These are phyloP conservation scores for Fomitopsis palustris DNA, from an alignment of 1,284 basidiomycete genomes.

Conservation along the genomic window DNA sequence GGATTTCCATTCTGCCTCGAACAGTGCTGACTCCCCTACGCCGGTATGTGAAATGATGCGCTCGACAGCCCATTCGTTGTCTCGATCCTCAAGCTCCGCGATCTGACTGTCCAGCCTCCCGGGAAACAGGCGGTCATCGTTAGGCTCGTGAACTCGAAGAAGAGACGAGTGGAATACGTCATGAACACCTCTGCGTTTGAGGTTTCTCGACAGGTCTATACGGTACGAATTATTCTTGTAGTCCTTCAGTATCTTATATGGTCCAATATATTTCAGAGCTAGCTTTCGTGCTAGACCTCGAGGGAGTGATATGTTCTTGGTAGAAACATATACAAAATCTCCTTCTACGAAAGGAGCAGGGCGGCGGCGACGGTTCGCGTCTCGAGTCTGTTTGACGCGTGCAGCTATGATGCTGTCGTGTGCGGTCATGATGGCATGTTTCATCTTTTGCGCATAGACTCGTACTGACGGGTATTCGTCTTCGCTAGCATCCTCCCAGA, in stretches of 20 bases:
- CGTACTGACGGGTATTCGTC: constrained; percentile 12
- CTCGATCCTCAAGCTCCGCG: constrained; percentile 7
- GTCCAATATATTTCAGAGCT: constrained; percentile 25
- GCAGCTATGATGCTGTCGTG: constrained; percentile 21
- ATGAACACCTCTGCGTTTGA: constrained; percentile 23
- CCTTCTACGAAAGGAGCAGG: constrained; percentile 10
- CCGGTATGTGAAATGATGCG: constrained; percentile 25
- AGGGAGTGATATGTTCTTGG: no score
- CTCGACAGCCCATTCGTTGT: constrained; percentile 30
- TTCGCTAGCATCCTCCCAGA: not conserved
- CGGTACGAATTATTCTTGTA: constrained; percentile 12
- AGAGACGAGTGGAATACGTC: constrained; percentile 31
- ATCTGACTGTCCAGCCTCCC: constrained; percentile 18
- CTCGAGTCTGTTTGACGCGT: constrained; percentile 11
- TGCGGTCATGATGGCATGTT: constrained; percentile 11
- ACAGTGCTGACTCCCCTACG: constrained; percentile 20
- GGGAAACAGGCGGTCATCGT: constrained; percentile 27
- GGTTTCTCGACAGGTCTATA: constrained; percentile 23
- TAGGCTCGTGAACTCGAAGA: no score
- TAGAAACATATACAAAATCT: constrained; percentile 17
- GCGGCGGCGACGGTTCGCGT: constrained; percentile 14
- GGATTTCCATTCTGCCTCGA: constrained; percentile 29
- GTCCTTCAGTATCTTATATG: constrained; percentile 2
- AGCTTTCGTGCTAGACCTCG: constrained; percentile 20
- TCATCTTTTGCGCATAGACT: constrained; percentile 12